Conservation (phyloP, 805 yeast species). For the Cyberlindnera mrakii region DNA sequence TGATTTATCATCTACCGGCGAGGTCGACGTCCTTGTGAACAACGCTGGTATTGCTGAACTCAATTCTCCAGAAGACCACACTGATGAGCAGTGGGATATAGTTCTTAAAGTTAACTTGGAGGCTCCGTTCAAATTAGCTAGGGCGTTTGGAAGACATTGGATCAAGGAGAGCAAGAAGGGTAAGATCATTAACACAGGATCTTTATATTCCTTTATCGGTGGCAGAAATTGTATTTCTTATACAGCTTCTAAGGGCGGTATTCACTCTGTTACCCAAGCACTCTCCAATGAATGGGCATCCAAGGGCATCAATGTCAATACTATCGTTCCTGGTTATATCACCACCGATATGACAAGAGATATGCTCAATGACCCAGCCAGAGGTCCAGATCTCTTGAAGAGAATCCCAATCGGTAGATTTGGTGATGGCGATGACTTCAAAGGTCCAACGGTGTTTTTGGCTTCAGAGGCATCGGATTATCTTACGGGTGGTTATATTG, state of each 20-base stretch:
- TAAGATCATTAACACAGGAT: conserved; percentile 76
- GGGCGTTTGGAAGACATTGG: conserved; percentile 55
- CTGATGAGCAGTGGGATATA: conserved; percentile 50
- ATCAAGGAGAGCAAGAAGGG: conserved; percentile 55
- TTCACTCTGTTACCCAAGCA: conserved; percentile 64
- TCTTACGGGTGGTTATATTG: conserved; percentile 68
- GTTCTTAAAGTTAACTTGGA: conserved; percentile 70
- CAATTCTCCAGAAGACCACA: conserved; percentile 36
- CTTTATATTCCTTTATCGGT: conserved; percentile 40
- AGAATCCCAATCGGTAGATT: conserved; percentile 42
- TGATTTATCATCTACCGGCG: conserved; percentile 52
- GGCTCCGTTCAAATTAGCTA: conserved; percentile 74
- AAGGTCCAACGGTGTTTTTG: conserved; percentile 74
- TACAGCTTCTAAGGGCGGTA: conserved; percentile 82
- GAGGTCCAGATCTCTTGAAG: conserved; percentile 24
- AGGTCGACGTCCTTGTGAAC: conserved; percentile 75
- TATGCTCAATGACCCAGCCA: conserved; percentile 23
- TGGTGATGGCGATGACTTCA: conserved; percentile 44
- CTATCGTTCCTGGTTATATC: conserved; percentile 46
- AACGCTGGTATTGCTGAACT: conserved; percentile 85
- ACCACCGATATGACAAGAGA: conserved; percentile 38
- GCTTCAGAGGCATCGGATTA: conserved; percentile 74
- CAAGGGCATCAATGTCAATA: conserved; percentile 39
- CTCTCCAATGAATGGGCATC: conserved; percentile 53
- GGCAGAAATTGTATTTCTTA: conserved; percentile 47